phyloP scores from a whole-genome alignment of 2,329 filamentous ascomycete genomes.

The Talaromyces sp. region DNA sequence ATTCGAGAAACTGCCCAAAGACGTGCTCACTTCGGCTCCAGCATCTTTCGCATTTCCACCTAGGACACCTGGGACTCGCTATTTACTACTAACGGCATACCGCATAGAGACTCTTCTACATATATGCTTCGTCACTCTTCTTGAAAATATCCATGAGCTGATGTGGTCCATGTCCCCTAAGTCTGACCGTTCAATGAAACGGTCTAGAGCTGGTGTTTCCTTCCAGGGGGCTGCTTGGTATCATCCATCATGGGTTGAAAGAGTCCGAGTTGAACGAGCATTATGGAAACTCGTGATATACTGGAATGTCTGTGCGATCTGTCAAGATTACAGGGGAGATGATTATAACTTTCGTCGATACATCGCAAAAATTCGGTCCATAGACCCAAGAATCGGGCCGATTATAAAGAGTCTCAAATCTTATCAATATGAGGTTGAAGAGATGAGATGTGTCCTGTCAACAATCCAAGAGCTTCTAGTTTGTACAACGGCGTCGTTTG shows the following conservation, averaged over 20 bases:
- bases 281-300: not conserved
- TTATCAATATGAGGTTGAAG: not conserved
- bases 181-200: not conserved
- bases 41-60: not conserved
- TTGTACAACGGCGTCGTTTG: not conserved
- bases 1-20: not conserved
- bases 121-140: conserved; percentile 15
- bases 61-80: conserved; percentile 2
- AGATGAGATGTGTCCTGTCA: not conserved
- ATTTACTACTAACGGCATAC: conserved; percentile 18
- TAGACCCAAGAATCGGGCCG: not conserved
- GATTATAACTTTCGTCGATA: not conserved
- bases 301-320: not conserved
- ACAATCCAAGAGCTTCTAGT: not conserved
- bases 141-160: conserved; percentile 6
- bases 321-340: not conserved
- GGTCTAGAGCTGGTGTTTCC: not conserved
- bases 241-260: not conserved
- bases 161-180: not conserved
- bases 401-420: not conserved
- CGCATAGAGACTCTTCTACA: conserved; percentile 17
- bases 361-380: not conserved
- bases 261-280: not conserved
- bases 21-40: not conserved
- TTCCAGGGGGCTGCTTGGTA: not conserved